These are phyloP conservation scores for Alliaria petiolata DNA, from an alignment of 345 rosid genomes.

Conservation along the genomic window DNA sequence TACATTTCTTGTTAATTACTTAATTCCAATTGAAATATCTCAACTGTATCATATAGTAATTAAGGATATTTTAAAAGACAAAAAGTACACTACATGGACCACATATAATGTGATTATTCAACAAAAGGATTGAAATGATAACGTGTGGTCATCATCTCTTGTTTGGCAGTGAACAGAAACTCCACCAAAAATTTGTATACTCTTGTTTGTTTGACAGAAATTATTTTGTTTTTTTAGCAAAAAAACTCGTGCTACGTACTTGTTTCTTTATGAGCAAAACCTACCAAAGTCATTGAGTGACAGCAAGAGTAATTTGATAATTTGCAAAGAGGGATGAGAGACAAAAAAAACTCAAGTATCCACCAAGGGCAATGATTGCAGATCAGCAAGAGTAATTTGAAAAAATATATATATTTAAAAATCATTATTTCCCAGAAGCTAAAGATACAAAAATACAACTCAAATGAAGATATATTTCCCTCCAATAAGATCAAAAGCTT, in stretches of 20 bases:
- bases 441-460: slow-evolving; percentile 14
- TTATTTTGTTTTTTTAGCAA: no score
- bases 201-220: no score
- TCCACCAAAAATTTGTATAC: no score
- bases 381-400: not conserved
- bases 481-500: slow-evolving; percentile 9
- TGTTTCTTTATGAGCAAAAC: not conserved
- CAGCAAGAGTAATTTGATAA: no score
- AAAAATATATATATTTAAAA: not conserved
- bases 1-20: not conserved
- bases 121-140: not conserved
- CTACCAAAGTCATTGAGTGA: not conserved
- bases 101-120: not conserved
- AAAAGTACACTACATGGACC: not conserved
- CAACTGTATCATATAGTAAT: not conserved
- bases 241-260: not conserved
- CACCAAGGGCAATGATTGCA: not conserved
- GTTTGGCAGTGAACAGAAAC: no score
- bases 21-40: not conserved
- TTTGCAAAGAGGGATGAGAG: not conserved
- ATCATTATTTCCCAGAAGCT: slow-evolving; percentile 15
- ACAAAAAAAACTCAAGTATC: no score
- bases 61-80: not conserved
- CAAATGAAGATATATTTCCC: slow-evolving; percentile 16
- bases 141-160: no score